These are phyloP conservation scores for Carex scoparia DNA, from an alignment of 176 grass and related monocot genomes.

Conservation along the genomic window DNA sequence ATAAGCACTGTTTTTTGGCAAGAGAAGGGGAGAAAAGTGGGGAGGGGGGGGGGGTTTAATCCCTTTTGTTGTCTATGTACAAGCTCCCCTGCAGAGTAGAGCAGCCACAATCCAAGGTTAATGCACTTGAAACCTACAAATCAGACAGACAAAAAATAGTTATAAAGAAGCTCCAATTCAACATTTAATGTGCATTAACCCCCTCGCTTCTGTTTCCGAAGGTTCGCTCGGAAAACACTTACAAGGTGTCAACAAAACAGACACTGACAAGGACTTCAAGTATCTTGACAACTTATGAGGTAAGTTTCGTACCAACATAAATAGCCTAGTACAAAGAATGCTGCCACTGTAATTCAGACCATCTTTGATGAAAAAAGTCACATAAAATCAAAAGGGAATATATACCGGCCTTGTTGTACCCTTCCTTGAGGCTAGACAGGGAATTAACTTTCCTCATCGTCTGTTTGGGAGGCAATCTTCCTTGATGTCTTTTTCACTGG, in stretches of 20 bases:
- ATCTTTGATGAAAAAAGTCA: constrained; percentile 8
- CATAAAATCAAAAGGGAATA: neutral
- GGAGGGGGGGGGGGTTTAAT: neutral
- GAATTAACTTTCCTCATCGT: constrained; percentile 61
- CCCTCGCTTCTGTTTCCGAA: neutral
- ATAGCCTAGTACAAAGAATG: neutral
- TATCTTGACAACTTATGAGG: neutral
- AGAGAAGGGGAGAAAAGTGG: neutral
- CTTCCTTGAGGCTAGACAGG: neutral
- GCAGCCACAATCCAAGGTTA: neutral
- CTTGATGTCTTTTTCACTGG: constrained; percentile 38
- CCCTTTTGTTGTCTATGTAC: constrained; percentile 16
- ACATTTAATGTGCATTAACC: neutral
- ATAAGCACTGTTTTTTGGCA: constrained; percentile 14
- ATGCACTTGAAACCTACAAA: neutral
- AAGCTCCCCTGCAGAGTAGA: neutral
- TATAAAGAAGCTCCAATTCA: neutral
- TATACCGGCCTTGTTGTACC: neutral
- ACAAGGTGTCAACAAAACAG: neutral
- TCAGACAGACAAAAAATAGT: neutral
- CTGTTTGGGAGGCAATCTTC: constrained; percentile 44
- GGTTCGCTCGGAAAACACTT: neutral
- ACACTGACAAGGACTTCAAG: neutral
- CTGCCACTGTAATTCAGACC: neutral
- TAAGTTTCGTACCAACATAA: neutral